These are phyloP conservation scores for Leishmania turanica DNA, from an alignment of 208 protist genomes.

Conservation along the genomic window DNA sequence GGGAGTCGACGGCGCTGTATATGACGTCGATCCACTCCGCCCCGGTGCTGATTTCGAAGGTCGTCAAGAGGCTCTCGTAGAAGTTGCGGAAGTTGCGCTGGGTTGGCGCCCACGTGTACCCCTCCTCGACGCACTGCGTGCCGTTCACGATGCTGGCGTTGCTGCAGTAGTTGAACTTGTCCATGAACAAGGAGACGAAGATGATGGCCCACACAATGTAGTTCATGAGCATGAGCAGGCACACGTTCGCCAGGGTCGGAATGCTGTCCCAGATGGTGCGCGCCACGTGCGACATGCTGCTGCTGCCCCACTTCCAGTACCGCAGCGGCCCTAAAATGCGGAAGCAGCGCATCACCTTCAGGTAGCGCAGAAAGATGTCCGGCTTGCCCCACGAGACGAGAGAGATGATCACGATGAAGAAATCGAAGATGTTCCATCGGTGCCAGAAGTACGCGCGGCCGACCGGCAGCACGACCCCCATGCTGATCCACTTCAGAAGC, in stretches of 20 bases:
- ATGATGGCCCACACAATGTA: constrained; percentile 94
- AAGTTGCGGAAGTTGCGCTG: constrained; percentile 92
- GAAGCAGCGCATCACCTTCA: constrained; percentile 88
- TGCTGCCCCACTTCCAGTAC: constrained; percentile 50
- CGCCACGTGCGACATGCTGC: constrained; percentile 65
- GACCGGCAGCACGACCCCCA: constrained; percentile 82
- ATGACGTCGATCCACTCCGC: constrained; percentile 91
- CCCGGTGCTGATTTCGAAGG: constrained; percentile 90
- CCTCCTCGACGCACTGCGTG: constrained; percentile 41
- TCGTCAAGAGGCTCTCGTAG: constrained; percentile 86
- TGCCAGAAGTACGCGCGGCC: constrained; percentile 88
- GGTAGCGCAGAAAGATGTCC: constrained; percentile 58
- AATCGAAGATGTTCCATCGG: constrained; percentile 91
- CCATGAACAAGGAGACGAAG: constrained; percentile 91
- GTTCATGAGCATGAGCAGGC: constrained; percentile 88
- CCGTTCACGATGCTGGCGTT: constrained; percentile 42
- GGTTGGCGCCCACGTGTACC: constrained; percentile 41
- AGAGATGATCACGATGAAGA: constrained; percentile 87
- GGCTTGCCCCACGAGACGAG: constrained; percentile 59
- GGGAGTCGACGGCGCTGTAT: constrained; percentile 79
- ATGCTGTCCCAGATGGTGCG: constrained; percentile 77
- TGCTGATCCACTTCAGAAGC: constrained; percentile 86
- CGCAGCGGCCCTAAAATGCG: constrained; percentile 79
- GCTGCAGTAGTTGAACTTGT: constrained; percentile 80
- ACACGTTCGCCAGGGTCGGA: constrained; percentile 83